phyloP scores from a whole-genome alignment of 192 early-diverging fungal species.

The Coemansia biformis region DNA sequence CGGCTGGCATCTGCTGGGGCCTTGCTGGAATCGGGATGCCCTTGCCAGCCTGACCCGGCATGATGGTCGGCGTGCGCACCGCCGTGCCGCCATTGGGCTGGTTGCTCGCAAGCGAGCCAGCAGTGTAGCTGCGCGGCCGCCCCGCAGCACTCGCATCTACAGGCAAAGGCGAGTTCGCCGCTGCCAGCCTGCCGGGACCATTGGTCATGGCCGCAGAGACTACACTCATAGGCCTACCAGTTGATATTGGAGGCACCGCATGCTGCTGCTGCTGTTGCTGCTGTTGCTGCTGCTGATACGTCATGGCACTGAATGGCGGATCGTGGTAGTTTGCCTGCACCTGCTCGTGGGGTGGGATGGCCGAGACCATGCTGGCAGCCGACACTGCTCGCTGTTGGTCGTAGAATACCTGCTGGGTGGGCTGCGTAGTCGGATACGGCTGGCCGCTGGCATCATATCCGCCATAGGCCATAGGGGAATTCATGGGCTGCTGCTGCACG shows the following conservation, averaged over 20 bases:
- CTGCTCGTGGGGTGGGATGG: slow-evolving; percentile 4
- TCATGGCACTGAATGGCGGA: slow-evolving; percentile 7
- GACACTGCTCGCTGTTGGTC: not conserved
- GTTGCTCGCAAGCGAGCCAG: slow-evolving; percentile 7
- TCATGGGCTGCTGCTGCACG: not conserved
- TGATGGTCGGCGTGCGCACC: slow-evolving; percentile 3
- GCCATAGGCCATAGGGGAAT: not conserved
- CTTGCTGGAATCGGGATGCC: slow-evolving; percentile 9
- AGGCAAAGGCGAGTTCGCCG: not conserved
- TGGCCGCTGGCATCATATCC: not conserved
- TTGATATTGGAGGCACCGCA: not conserved
- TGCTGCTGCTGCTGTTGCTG: slow-evolving; percentile 7
- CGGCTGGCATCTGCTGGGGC: slow-evolving; percentile 11
- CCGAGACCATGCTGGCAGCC: slow-evolving; percentile 4
- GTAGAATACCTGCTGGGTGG: slow-evolving; percentile 1
- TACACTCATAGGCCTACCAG: slow-evolving; percentile 2
- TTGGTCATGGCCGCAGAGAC: not conserved
- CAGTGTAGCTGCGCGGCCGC: slow-evolving; percentile 38
- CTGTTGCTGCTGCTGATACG: slow-evolving; percentile 9
- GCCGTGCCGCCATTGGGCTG: not conserved
- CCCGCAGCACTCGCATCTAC: not conserved
- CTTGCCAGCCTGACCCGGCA: not conserved
- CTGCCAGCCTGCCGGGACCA: not conserved
- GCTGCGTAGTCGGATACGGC: not conserved
- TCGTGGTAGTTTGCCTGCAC: slow-evolving; percentile 26